Evolutionary conservation across 768 basidiomycete genomes (phyloP), one percentile per base, ranked within the genome.

Genomic region (Baorangia bicolor): DNA sequence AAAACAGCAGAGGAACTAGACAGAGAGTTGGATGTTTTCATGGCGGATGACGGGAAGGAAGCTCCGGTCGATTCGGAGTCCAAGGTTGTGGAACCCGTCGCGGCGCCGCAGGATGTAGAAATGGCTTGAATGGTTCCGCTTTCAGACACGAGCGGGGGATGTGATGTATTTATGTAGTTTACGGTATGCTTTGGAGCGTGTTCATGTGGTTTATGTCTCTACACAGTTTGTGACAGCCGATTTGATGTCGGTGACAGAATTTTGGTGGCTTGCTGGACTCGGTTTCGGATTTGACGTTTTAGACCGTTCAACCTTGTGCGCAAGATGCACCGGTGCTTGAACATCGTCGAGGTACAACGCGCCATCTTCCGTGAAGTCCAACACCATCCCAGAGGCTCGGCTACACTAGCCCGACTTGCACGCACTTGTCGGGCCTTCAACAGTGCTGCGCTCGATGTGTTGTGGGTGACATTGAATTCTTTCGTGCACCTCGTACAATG

Each of bases 1-100:
- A 85, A 90, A 72, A 89, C 89, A 2, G 89, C 83, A 9, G 88
- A 86, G 55, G 90, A 96, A 61, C 73, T 97, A 56, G 94, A 97
- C 70, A 86, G 81, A 69, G 94, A 97, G 73, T 69, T 97, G 56
- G 94, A 97, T 61, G 83, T 86, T 4, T 92, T 91, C 64, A 90
- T 92, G 90, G 83, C 81, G 9, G 87, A 87, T 61, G 73, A 79
- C 0, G 64, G 39, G 4, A 63, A 72, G 40, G 63, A 67, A 12
- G 64, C 38, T 2, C 48, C 65, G n/a, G 58, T 57, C 7, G 59
- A 56, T 27, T 62, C 60, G 21, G 63, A 57, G 45, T 44, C 60
- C 41, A 66, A 62, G 44, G 54, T 49, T 5, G 39, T 5, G 18
- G 57, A 57, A 33, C 44, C 53, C 35, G 51, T 52, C 20, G 55